Base-by-base conservation (phyloP, 805 yeast species). In the Diddensiella transvaalensis region DNA sequence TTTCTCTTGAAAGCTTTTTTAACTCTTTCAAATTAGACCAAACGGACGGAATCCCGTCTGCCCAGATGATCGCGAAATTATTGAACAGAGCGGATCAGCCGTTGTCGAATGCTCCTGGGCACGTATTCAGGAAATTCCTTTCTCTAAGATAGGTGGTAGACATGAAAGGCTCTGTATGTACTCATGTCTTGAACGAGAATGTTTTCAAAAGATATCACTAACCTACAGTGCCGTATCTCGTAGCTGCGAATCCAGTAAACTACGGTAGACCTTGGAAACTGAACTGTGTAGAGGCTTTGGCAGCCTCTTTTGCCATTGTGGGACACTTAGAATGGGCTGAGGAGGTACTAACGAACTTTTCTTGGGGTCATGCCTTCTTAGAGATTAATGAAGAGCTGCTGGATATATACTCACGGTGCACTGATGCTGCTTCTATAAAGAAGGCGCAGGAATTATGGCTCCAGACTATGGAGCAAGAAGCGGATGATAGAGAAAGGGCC, bases 41-140 rank as follows among this genome's bases (percentile, higher is more conserved):
- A 89, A 88, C 61, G 99, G 97, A 11, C 84, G 82, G 60, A 76
- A 79, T 4, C 90, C 88, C 1, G 96, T 93, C 1, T 87, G 96
- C 64, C 98, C 98, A 0, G 75, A 85, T 56, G 99, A 93, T 64
- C 62, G 67, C 36, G 85, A 79, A 41, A 74, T 87, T 10, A 96
- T 89, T 0, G 95, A 85, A 58, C 73, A 73, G 23, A 63, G 72
- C 36, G 99, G 99, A 32, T 93, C 89, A n/a, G 96, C 99, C 0
- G 99, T 93, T 5, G 98, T 93, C 2, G 99, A 93, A 64, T 91
- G 98, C 67, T 88, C 96, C 1, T 93, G 99, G 99, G 99, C 99
- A 0, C 73, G 98, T 47, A 65, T 93, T n/a, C 96, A 89, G 48
- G 99, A 93, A 65, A 81, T 93, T n/a, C 99, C 99, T 3, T 93